These are phyloP conservation scores for Fomitopsis schrenkii DNA, from an alignment of 1,284 basidiomycete species.

Conservation along the genomic window DNA sequence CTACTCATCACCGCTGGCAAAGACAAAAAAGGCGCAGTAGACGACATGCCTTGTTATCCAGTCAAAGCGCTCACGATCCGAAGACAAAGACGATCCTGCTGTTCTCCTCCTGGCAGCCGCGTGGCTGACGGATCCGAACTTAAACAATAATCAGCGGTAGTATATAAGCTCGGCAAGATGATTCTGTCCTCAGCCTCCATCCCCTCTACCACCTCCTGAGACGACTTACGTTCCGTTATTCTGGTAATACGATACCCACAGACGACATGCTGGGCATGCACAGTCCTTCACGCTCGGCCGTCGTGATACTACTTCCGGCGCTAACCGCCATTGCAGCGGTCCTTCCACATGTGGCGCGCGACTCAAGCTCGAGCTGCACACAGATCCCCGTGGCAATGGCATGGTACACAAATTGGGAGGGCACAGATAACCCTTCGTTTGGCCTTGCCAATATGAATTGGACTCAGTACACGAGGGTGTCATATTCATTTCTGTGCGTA, in stretches of 20 bases:
- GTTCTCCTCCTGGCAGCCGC: neutral
- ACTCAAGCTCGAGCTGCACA: constrained; percentile 7
- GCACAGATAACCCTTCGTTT: constrained; percentile 22
- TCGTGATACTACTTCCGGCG: constrained; percentile 2
- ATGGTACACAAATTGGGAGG: constrained; percentile 60
- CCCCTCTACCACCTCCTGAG: neutral
- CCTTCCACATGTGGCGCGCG: constrained; percentile 3
- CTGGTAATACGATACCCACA: neutral
- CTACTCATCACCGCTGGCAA: too few species aligned
- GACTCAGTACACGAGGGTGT: constrained; percentile 51
- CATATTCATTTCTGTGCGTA: constrained; percentile 58
- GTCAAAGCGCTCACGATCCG: too few species aligned
- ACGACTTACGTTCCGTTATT: neutral
- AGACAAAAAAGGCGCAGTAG: too few species aligned
- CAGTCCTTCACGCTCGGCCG: neutral
- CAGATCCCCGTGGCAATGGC: constrained; percentile 39
- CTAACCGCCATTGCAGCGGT: neutral
- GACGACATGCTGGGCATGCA: constrained; percentile 1
- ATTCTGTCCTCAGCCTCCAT: neutral
- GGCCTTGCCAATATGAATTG: constrained; percentile 45
- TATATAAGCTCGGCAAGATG: neutral
- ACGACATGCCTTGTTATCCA: too few species aligned
- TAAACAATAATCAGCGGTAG: neutral
- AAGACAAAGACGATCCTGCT: neutral
- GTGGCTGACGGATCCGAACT: neutral